Conservation (phyloP, 257 asterid species). For the Petunia axillaris region DNA sequence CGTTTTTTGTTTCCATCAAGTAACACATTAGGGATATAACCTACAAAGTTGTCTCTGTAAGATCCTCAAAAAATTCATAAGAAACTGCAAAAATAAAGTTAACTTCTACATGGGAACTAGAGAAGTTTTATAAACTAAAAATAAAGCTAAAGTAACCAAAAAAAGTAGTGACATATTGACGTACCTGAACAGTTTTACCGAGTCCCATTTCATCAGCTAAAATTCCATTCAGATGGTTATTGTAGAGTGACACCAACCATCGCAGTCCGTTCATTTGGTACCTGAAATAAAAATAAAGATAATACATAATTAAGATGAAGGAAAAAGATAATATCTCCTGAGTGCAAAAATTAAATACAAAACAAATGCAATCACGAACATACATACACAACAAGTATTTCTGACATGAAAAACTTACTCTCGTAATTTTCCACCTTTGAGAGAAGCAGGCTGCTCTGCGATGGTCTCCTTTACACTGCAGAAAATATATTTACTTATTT, state of each 20-base stretch:
- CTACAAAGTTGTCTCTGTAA: conserved; percentile 46
- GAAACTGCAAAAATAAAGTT: conserved; percentile 6
- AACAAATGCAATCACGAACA: conserved; percentile 24
- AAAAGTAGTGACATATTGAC: conserved; percentile 17
- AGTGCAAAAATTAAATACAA: neutral
- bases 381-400: neutral
- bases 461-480: conserved; percentile 88
- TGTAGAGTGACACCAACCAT: conserved; percentile 96
- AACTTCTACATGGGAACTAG: neutral
- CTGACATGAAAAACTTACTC: conserved; percentile 61
- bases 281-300: conserved; percentile 50
- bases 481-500: conserved; percentile 28
- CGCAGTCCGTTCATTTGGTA: conserved; percentile 99
- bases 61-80: conserved; percentile 29
- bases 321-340: conserved; percentile 6
- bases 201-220: conserved; percentile 99
- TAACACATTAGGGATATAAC: conserved; percentile 94
- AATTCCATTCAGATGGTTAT: conserved; percentile 97
- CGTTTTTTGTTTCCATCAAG: conserved; percentile 91
- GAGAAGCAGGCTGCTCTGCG: conserved; percentile 72
- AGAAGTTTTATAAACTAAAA: neutral
- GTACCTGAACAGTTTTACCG: conserved; percentile 99
- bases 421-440: conserved; percentile 89
- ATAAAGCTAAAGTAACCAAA: neutral
- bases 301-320: neutral